Evolutionary conservation across 2,329 filamentous ascomycete species (phyloP), one percentile per base, ranked within the genome.

Genomic region (Kalaharituber pfeilii): DNA sequence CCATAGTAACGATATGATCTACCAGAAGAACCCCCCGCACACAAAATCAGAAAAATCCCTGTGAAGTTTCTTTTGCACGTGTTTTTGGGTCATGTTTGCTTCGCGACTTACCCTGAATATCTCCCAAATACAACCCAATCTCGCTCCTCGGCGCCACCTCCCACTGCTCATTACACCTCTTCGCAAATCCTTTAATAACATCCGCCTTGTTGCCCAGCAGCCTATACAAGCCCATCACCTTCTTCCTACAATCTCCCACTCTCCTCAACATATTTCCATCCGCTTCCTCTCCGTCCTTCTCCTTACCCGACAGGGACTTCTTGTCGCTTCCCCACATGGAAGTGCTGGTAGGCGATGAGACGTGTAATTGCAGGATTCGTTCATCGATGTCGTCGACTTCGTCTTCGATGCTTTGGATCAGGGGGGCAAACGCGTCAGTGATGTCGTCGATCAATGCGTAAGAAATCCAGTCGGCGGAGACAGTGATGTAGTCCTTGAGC

Each of bases 1-100:
- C 96, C 91, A 98, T 98, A 59, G 91, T 98, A 63, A 98, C 81
- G 63, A 98, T 96, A 67, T 98, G 91, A 71, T 98, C 91, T 59
- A 53, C 36, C n/a, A n/a, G n/a, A n/a, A n/a, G n/a, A n/a, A n/a
- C n/a, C n/a, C n/a, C n/a, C n/a, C n/a, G n/a, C n/a, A n/a, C n/a
- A n/a, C n/a, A n/a, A n/a, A n/a, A n/a, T n/a, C n/a, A n/a, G n/a
- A n/a, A n/a, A n/a, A n/a, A n/a, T n/a, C n/a, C n/a, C n/a, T n/a
- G n/a, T n/a, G n/a, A n/a, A n/a, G n/a, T n/a, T n/a, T n/a, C n/a
- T n/a, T n/a, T n/a, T n/a, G n/a, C n/a, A n/a, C n/a, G n/a, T n/a
- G n/a, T n/a, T n/a, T n/a, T n/a, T n/a, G n/a, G n/a, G n/a, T n/a
- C n/a, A n/a, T n/a, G n/a, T n/a, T n/a, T n/a, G 9, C 9, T 36